Evolutionary conservation across 208 protist species (phyloP).

Genomic region (Naegleria fowleri): DNA sequence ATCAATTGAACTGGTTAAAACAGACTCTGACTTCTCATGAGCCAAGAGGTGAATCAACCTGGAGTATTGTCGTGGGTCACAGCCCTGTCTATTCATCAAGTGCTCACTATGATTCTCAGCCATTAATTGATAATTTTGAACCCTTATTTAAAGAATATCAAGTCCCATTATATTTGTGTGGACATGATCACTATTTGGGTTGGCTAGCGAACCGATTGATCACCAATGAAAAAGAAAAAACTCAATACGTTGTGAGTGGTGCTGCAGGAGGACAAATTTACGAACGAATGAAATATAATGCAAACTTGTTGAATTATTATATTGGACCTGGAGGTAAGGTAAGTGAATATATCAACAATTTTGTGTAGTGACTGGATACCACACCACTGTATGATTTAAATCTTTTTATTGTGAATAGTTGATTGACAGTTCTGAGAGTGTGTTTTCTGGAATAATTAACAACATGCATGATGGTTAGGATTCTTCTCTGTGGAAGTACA

Average conservation of each 20-base stretch:
- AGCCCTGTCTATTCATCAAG: slow-evolving; percentile 35
- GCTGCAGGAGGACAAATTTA: not conserved
- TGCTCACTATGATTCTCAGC: not conserved
- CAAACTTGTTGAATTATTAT: not conserved
- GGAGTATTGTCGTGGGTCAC: slow-evolving; percentile 42
- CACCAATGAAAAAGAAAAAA: not conserved
- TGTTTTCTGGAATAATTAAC: no score
- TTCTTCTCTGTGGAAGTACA: no score
- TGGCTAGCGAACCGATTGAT: not conserved
- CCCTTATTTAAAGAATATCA: slow-evolving; percentile 31
- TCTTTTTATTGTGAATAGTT: no score
- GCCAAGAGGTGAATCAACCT: slow-evolving; percentile 26
- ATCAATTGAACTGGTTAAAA: not conserved
- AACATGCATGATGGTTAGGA: no score
- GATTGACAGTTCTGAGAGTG: no score
- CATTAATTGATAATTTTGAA: not conserved
- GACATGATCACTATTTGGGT: slow-evolving; percentile 40
- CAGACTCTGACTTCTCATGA: not conserved
- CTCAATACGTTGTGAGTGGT: not conserved
- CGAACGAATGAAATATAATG: not conserved
- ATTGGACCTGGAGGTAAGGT: not conserved
- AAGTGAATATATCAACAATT: no score
- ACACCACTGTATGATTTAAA: no score
- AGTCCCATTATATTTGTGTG: slow-evolving; percentile 41
- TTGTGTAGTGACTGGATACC: no score